Evolutionary conservation across 345 rosid genomes (phyloP), one percentile per base, ranked within the genome.

Genomic region (Salix arbutifolia): DNA sequence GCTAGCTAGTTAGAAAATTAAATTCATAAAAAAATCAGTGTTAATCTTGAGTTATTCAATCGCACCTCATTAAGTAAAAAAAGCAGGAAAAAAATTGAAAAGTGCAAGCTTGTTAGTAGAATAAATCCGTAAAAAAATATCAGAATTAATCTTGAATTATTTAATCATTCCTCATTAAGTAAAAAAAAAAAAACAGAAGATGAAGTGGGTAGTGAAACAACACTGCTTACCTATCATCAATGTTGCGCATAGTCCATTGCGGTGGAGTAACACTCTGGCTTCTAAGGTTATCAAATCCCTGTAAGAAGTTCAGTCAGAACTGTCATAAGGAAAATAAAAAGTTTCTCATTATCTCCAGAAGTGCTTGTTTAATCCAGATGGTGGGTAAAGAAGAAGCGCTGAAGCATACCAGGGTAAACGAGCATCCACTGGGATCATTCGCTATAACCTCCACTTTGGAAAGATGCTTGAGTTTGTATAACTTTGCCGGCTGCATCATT

Each of bases 281-380:
- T 88, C 97, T 90, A 56, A 96, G 98, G 86, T 96, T 96, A 83
- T 96, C 99, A 89, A 96, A 96, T 37, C 99, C 99, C 99, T 96
- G 77, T 21, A 84, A 80, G 50, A 85, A 76, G 73, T 65, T 80
- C 65, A 65, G 67, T 90, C 80, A 88, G 83, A 75, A 82, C 52
- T 33, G 5, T 53, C 21, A 44, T 56, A 33, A 35, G 69, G 31
- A 17, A 25, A 60, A 23, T 52, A 4, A 75, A 60, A 37, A 13
- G 52, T 71, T 76, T 56, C 72, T 25, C 35, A 44, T 71, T 71
- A 40, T 67, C 52, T 77, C 58, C 26, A 25, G 25, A 56, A 79
- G 69, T 74, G 80, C 69, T 77, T 74, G 50, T 35, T 62, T 48
- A 30, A 38, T 38, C 25, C 74, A 60, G 65, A 37, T 38, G 65